Conservation (phyloP, 176 grass and related monocot species). For the Oryza nivara region DNA sequence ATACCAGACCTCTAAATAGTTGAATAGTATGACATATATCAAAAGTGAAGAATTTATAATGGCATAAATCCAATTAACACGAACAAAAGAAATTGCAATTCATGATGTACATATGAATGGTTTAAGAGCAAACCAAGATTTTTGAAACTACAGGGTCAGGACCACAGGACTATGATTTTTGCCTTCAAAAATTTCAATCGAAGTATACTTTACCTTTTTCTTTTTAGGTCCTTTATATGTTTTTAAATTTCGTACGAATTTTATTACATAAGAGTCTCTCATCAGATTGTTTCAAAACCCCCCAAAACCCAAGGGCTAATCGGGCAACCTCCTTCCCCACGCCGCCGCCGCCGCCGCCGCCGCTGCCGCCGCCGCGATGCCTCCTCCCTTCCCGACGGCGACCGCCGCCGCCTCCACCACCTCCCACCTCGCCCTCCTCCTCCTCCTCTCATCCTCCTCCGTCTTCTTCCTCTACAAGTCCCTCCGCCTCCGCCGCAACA, state of each 20-base stretch:
- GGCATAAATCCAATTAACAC: too few relatives aligned
- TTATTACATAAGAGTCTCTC: too few relatives aligned
- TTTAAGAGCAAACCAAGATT: too few relatives aligned
- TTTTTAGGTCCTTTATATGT: too few relatives aligned
- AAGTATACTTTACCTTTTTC: too few relatives aligned
- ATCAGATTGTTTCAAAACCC: background rate
- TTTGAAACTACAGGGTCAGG: too few relatives aligned
- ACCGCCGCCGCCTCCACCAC: slow-evolving; percentile 34
- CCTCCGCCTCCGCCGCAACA: slow-evolving; percentile 51
- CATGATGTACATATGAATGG: background rate
- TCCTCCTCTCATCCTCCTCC: slow-evolving; percentile 75
- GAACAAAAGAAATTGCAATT: background rate
- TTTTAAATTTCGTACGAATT: background rate
- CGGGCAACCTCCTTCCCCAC: background rate
- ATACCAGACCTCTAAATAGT: too few relatives aligned
- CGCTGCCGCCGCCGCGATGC: slow-evolving; percentile 20
- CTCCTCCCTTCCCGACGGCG: slow-evolving; percentile 24
- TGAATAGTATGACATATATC: too few relatives aligned
- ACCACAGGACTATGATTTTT: too few relatives aligned
- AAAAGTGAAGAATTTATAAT: too few relatives aligned
- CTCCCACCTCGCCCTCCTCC: slow-evolving; percentile 60
- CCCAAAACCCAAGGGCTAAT: slow-evolving; percentile 44
- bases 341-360: background rate
- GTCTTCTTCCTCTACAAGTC: slow-evolving; percentile 77
- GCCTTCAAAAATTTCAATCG: too few relatives aligned